Conservation (phyloP, 257 asterid genomes). For the Linderniella brevidens region DNA sequence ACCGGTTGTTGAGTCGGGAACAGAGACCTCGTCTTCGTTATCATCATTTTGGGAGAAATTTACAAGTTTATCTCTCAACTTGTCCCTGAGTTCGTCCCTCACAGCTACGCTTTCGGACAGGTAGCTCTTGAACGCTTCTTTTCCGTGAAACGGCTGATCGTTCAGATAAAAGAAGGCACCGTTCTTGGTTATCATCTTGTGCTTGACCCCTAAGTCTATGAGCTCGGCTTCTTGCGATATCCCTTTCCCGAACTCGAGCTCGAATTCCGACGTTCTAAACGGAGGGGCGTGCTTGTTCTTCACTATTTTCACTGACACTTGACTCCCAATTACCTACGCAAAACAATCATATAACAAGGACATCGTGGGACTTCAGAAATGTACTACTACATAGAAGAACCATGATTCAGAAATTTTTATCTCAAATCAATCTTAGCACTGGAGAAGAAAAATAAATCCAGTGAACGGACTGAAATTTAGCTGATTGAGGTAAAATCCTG, state of each 20-base stretch:
- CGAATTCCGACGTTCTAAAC: constrained; percentile 59
- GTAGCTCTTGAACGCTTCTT: constrained; percentile 45
- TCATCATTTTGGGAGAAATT: constrained; percentile 16
- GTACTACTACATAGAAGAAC: too few species aligned
- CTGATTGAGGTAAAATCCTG: too few species aligned
- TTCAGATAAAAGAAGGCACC: constrained; percentile 22
- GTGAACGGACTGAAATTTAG: too few species aligned
- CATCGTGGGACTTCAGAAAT: too few species aligned
- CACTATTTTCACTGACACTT: constrained; percentile 72
- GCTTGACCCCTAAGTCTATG: constrained; percentile 59
- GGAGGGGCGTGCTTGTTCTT: constrained; percentile 97
- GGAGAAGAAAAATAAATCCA: too few species aligned
- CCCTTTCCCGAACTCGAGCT: constrained; percentile 85
- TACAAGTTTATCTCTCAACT: constrained; percentile 53
- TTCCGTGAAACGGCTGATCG: constrained; percentile 30
- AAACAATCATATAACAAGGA: background rate
- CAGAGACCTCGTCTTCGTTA: constrained; percentile 10
- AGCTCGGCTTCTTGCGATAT: constrained; percentile 59
- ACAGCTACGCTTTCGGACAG: constrained; percentile 25
- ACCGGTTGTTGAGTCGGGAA: background rate
- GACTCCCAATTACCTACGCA: constrained; percentile 66
- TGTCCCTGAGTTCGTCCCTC: constrained; percentile 40
- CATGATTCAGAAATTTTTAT: too few species aligned
- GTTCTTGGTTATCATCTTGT: constrained; percentile 38
- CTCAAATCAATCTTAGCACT: too few species aligned